Conservation (phyloP, 108 stramenopile species). For the Fistulifera solaris region DNA sequence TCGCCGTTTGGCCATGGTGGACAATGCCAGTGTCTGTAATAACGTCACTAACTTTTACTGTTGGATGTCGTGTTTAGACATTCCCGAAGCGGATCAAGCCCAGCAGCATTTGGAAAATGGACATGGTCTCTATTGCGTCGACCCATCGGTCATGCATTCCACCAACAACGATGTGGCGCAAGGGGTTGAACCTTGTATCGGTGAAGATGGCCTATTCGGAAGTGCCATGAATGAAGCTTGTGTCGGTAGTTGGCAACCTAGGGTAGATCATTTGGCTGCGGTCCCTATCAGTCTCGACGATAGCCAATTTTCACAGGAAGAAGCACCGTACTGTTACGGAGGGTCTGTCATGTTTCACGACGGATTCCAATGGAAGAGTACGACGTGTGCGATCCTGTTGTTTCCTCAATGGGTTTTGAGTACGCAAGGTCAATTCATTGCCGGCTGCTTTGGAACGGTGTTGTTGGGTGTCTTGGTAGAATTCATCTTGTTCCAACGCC, state of each 20-base stretch:
- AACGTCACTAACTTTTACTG: constrained; percentile 75
- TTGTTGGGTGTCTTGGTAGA: constrained; percentile 50
- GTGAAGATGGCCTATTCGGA: constrained; percentile 18
- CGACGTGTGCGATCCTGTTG: constrained; percentile 69
- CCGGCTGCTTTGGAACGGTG: constrained; percentile 46
- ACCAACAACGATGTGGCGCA: constrained; percentile 28
- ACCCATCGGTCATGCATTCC: constrained; percentile 37
- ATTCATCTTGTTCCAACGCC: constrained; percentile 37
- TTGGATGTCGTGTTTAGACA: constrained; percentile 68
- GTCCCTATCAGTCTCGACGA: background rate
- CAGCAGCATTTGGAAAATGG: constrained; percentile 41
- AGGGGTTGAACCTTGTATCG: constrained; percentile 41
- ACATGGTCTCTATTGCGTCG: constrained; percentile 65
- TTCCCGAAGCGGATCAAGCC: constrained; percentile 45
- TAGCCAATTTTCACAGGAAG: background rate
- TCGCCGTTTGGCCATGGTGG: constrained; percentile 41
- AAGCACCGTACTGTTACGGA: constrained; percentile 52
- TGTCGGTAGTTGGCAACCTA: constrained; percentile 50
- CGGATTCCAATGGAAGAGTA: constrained; percentile 61
- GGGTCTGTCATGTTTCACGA: constrained; percentile 84
- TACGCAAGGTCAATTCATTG: constrained; percentile 35
- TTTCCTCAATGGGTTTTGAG: constrained; percentile 59
- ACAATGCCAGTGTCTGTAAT: constrained; percentile 49
- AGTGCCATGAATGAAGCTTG: constrained; percentile 39
- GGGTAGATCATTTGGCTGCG: constrained; percentile 16